Evolutionary conservation across 305 asterid species (phyloP).

Genomic region (Solanum chacoense): DNA sequence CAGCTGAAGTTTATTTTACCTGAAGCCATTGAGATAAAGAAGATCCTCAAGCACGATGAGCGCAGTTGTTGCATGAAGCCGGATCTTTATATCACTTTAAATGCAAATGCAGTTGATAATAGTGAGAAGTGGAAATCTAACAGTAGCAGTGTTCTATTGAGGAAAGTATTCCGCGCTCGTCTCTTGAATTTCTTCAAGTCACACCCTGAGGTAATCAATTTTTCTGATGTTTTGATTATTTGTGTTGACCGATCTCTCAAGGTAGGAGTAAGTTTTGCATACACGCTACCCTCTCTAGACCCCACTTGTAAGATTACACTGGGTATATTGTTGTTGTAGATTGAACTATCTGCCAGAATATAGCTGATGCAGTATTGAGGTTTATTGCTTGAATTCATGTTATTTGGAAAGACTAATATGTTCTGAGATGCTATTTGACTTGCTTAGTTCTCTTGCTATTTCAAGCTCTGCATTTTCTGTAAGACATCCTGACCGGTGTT

Average conservation of each 20-base stretch:
- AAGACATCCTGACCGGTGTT: not conserved
- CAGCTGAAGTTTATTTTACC: constrained; percentile 79
- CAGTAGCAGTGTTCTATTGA: constrained; percentile 34
- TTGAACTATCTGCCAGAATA: not conserved
- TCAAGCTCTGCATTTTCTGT: not conserved
- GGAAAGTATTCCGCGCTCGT: constrained; percentile 50
- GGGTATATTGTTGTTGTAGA: not conserved
- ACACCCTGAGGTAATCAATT: constrained; percentile 54
- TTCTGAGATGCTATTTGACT: not conserved
- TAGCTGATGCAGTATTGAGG: not conserved
- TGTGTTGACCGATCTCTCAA: not conserved
- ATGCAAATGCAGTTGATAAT: constrained; percentile 19
- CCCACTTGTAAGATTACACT: not conserved
- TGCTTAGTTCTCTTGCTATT: not conserved
- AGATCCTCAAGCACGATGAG: constrained; percentile 52
- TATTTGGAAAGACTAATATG: not conserved
- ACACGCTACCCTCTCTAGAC: not conserved
- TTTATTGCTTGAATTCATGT: not conserved
- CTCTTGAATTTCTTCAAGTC: constrained; percentile 42
- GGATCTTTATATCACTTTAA: constrained; percentile 22
- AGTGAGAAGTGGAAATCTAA: constrained; percentile 29
- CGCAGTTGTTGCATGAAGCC: constrained; percentile 66
- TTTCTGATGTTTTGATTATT: not conserved
- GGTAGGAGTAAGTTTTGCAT: not conserved
- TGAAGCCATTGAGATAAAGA: constrained; percentile 67